Conservation (phyloP, 352 stramenopile species). For the Phytophthora pistaciae region DNA sequence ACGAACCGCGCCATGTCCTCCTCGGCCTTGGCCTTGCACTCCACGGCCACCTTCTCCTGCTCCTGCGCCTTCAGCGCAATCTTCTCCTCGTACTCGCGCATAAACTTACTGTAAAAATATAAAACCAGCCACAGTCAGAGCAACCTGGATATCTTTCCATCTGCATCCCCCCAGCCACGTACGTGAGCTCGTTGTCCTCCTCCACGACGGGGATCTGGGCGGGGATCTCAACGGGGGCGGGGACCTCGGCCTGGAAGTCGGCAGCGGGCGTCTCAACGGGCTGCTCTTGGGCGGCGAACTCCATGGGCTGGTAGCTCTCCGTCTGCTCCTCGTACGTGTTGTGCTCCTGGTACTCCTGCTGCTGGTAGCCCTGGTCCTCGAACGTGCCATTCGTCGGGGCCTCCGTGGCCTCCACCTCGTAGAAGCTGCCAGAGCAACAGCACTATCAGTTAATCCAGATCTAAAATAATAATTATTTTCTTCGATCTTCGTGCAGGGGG, state of each 20-base stretch:
- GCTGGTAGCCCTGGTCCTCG: conserved; percentile 11
- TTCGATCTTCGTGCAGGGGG: background rate
- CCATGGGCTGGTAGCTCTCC: conserved; percentile 38
- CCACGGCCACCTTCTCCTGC: conserved; percentile 77
- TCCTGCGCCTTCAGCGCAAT: conserved; percentile 73
- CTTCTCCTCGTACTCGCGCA: conserved; percentile 74
- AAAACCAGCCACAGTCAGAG: background rate
- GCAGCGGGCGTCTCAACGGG: conserved; percentile 9
- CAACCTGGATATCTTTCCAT: background rate
- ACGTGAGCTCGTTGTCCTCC: conserved; percentile 83
- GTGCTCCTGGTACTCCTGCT: conserved; percentile 20
- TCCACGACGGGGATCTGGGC: conserved; percentile 57
- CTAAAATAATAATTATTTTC: background rate
- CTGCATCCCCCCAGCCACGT: conserved; percentile 17
- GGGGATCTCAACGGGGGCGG: conserved; percentile 35
- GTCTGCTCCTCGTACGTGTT: conserved; percentile 19
- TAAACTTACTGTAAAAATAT: conserved; percentile 61
- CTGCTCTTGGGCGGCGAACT: conserved; percentile 21
- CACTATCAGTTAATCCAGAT: background rate
- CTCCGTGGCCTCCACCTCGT: conserved; percentile 64
- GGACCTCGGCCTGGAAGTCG: conserved; percentile 22
- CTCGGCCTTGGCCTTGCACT: conserved; percentile 77
- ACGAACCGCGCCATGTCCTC: conserved; percentile 85
- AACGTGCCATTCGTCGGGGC: conserved; percentile 22
- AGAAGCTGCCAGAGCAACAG: conserved; percentile 49